Evolutionary conservation across 176 grass and related monocot species (phyloP).

Genomic region (Aechmea fasciata): DNA sequence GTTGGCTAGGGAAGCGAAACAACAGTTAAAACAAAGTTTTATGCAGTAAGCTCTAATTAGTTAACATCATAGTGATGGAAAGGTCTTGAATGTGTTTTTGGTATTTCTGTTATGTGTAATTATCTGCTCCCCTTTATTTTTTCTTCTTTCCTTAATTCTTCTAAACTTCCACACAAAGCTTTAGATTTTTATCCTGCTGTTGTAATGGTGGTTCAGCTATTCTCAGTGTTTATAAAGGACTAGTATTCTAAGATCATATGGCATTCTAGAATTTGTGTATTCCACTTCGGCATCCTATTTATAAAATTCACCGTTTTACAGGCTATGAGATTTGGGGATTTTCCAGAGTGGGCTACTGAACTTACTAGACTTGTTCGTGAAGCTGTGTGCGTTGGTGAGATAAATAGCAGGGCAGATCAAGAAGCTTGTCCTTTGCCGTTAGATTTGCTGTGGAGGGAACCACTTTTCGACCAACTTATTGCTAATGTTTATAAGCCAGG

Average conservation of each 20-base stretch:
- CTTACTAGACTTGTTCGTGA: conserved; percentile 47
- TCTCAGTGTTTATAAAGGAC: too few relatives aligned
- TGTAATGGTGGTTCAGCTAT: too few relatives aligned
- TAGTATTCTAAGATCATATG: neutral
- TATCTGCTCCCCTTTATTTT: neutral
- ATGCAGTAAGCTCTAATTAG: too few relatives aligned
- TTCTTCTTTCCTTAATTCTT: neutral
- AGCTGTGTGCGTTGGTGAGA: conserved; percentile 43
- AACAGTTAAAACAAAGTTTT: too few relatives aligned
- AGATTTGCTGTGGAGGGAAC: conserved; percentile 70
- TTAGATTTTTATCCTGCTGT: too few relatives aligned
- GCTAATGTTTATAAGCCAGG: conserved; percentile 80
- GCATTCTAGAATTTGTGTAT: neutral
- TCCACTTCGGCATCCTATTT: neutral
- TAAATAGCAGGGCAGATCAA: conserved; percentile 30
- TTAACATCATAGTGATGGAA: too few relatives aligned
- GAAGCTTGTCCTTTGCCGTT: conserved; percentile 55
- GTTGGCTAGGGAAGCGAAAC: too few relatives aligned
- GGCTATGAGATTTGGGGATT: conserved; percentile 91
- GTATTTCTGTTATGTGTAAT: too few relatives aligned
- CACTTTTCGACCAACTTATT: conserved; percentile 83
- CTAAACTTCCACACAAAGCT: too few relatives aligned
- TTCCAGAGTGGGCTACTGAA: conserved; percentile 56
- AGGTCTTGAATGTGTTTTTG: too few relatives aligned
- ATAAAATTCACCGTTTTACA: conserved; percentile 8